Conservation (phyloP, 2,329 filamentous ascomycete genomes). For the Fusarium buharicum region DNA sequence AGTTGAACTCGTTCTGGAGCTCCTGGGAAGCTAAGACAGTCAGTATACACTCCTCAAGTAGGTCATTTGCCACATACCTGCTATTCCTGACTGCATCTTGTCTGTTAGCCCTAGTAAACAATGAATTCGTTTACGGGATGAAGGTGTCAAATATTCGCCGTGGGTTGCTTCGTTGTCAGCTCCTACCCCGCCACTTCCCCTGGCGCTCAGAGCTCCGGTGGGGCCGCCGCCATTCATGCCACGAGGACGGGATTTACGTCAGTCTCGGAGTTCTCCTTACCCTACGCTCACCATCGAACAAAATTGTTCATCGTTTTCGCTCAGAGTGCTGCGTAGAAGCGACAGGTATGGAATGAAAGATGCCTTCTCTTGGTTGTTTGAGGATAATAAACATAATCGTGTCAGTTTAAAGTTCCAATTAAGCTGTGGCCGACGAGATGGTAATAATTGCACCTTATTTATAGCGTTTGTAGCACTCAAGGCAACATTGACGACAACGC, state of each 20-base stretch:
- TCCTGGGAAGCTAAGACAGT: constrained; percentile 73
- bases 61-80: constrained; percentile 61
- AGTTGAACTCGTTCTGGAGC: constrained; percentile 78
- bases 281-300: constrained; percentile 21
- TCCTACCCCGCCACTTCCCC: constrained; percentile 43
- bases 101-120: constrained; percentile 8
- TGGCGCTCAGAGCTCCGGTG: constrained; percentile 36
- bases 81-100: constrained; percentile 81
- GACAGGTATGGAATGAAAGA: no score
- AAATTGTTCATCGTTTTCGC: no score
- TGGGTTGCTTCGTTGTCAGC: constrained; percentile 37
- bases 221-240: constrained; percentile 34
- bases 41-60: not conserved
- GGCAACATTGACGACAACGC: no score
- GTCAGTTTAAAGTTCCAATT: no score
- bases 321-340: no score
- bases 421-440: no score
- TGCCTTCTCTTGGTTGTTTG: no score
- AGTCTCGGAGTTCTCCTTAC: constrained; percentile 22
- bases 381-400: no score
- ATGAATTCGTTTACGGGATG: constrained; percentile 11
- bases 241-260: constrained; percentile 5
- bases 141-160: constrained; percentile 10
- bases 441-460: no score
- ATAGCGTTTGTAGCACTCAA: no score